Conservation (phyloP, 768 basidiomycete species). For the Mycena floridula region DNA sequence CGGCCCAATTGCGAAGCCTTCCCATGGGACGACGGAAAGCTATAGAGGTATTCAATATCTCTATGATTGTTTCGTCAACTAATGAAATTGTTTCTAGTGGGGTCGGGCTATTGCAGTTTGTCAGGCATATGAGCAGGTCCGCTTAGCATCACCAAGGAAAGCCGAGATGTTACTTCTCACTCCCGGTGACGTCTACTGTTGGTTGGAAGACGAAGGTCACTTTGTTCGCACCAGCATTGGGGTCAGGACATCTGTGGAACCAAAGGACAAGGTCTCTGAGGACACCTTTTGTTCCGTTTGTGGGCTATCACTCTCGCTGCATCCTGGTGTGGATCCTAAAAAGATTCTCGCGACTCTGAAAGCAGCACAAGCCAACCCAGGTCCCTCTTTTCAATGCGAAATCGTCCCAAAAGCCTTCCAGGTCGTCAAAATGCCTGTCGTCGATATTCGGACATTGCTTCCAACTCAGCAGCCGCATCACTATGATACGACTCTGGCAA, state of each 20-base stretch:
- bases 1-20: slow-evolving; percentile 28
- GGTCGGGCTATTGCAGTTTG: too few species aligned
- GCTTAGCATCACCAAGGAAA: not conserved
- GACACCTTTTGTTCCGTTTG: not conserved
- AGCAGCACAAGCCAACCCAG: not conserved
- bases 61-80: not conserved
- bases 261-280: not conserved
- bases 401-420: not conserved
- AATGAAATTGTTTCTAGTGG: too few species aligned
- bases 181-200: slow-evolving; percentile 38
- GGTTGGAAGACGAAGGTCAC: slow-evolving; percentile 37
- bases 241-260: too few species aligned
- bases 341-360: not conserved
- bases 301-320: not conserved
- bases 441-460: not conserved
- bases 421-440: not conserved
- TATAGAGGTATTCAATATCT: slow-evolving; percentile 32
- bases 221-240: slow-evolving; percentile 28
- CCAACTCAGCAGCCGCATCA: too few species aligned
- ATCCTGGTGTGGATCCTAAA: not conserved
- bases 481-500: too few species aligned
- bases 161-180: slow-evolving; percentile 15
- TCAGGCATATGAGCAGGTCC: too few species aligned
- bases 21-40: slow-evolving; percentile 43
- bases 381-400: not conserved